A percentile compares a stretch with the other conserved stretches of the same genome.
phyloP scores from a whole-genome alignment of 2,329 filamentous ascomycete genomes.

The Sphaerulina populicola region DNA sequence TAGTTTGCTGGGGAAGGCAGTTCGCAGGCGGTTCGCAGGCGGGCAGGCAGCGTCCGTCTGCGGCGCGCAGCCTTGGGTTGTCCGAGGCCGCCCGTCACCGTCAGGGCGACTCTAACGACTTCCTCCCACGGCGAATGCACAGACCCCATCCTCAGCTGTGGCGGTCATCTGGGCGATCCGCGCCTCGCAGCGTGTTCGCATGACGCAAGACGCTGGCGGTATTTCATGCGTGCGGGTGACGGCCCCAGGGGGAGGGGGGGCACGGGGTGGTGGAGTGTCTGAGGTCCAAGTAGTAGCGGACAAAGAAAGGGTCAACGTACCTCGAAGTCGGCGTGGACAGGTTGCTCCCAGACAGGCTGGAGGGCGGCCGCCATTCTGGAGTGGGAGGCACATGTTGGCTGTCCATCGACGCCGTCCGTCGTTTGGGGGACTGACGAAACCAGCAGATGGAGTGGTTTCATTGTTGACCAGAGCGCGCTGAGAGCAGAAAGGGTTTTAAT shows the following conservation, averaged over 20 bases:
- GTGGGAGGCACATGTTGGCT: constrained; percentile 22
- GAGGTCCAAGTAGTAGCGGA: background rate
- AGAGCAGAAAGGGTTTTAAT: background rate
- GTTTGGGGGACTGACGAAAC: background rate
- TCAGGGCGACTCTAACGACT: background rate
- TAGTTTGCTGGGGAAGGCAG: constrained; percentile 1
- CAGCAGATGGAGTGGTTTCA: constrained; percentile 1
- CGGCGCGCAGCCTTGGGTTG: background rate
- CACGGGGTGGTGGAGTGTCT: background rate
- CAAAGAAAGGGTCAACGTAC: constrained; percentile 14
- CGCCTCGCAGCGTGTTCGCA: background rate
- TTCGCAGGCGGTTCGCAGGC: background rate
- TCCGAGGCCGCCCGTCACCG: constrained; percentile 1
- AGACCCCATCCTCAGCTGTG: background rate
- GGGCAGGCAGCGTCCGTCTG: too few species aligned
- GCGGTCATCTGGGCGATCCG: background rate
- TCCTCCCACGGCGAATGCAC: background rate
- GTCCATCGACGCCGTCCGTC: constrained; percentile 23
- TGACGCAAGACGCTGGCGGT: too few species aligned
- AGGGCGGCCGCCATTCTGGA: constrained; percentile 26
- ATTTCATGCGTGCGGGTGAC: background rate
- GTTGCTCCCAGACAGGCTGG: constrained; percentile 21
- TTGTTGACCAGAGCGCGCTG: background rate
- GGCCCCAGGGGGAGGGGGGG: background rate
- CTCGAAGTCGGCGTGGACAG: constrained; percentile 17